phyloP scores from a whole-genome alignment of 805 yeast genomes.

The Brettanomyces sp. region DNA sequence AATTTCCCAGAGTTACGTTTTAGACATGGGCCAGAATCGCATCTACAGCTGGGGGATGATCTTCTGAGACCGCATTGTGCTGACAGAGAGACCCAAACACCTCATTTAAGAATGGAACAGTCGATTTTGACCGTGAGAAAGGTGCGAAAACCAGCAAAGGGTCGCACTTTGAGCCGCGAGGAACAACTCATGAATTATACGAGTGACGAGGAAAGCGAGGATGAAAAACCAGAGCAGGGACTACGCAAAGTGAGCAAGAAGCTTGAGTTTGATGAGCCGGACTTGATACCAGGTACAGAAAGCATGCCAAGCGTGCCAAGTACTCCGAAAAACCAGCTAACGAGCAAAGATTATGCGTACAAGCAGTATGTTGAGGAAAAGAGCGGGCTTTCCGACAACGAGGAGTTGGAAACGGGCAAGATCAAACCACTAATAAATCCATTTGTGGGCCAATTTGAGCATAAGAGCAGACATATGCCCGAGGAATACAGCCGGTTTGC shows the following conservation, averaged over 20 bases:
- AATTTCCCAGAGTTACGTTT: conserved; percentile 4
- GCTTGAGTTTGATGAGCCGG: conserved; percentile 10
- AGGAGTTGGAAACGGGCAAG: conserved; percentile 7
- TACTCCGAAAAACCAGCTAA: conserved; percentile 30
- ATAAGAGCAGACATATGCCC: background rate
- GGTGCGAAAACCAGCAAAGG: background rate
- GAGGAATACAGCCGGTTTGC: conserved; percentile 18
- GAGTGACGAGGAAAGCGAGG: conserved; percentile 1
- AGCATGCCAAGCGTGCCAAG: conserved; percentile 11
- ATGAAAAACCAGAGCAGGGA: conserved; percentile 3
- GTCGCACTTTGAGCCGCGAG: background rate
- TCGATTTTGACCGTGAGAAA: background rate
- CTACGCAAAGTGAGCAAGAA: conserved; percentile 13
- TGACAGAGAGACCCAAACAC: conserved; percentile 1
- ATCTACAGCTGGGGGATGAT: too few relatives aligned
- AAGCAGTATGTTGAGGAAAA: conserved; percentile 15
- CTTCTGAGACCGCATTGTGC: too few relatives aligned
- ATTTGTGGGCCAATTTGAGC: conserved; percentile 11
- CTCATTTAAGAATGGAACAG: conserved; percentile 11
- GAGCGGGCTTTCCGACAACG: conserved; percentile 10
- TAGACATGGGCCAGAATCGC: too few relatives aligned
- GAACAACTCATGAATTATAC: background rate
- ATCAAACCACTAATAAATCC: conserved; percentile 20
- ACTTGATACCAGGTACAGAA: background rate
- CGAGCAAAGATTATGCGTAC: conserved; percentile 24